These are phyloP conservation scores for Lepiota venenata DNA, from an alignment of 768 basidiomycete genomes.

Conservation along the genomic window DNA sequence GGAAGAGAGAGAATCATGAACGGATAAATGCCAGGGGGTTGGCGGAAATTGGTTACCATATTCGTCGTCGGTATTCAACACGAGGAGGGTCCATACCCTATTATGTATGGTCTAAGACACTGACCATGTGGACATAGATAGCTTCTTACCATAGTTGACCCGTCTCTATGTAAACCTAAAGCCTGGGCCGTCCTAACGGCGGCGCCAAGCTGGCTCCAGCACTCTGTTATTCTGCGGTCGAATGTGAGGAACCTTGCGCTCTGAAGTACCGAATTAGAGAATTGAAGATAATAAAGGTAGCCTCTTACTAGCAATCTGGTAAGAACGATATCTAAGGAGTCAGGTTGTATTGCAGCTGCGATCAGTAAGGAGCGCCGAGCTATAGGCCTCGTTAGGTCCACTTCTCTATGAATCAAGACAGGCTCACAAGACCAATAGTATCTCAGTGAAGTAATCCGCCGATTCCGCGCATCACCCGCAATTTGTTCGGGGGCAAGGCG, in stretches of 20 bases:
- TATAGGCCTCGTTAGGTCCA: slow-evolving; percentile 26
- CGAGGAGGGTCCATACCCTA: slow-evolving; percentile 72
- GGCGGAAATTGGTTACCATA: slow-evolving; percentile 54
- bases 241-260: slow-evolving; percentile 61
- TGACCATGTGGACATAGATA: background rate
- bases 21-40: background rate
- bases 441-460: slow-evolving; percentile 77
- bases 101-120: slow-evolving; percentile 5
- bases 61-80: slow-evolving; percentile 85
- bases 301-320: slow-evolving; percentile 78
- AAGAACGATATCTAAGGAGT: slow-evolving; percentile 89
- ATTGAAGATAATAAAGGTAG: slow-evolving; percentile 14
- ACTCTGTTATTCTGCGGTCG: slow-evolving; percentile 88
- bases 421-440: slow-evolving; percentile 94
- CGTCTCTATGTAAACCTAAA: slow-evolving; percentile 89
- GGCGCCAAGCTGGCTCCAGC: slow-evolving; percentile 94
- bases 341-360: slow-evolving; percentile 90
- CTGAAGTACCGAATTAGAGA: slow-evolving; percentile 21
- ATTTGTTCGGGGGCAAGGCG: slow-evolving; percentile 84
- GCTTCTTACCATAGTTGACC: slow-evolving; percentile 65
- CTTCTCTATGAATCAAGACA: slow-evolving; percentile 1
- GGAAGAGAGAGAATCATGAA: background rate
- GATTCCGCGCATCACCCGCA: slow-evolving; percentile 71
- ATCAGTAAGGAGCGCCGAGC: slow-evolving; percentile 86
- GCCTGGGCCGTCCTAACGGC: slow-evolving; percentile 93